phyloP scores from a whole-genome alignment of 305 asterid species.

The Fraxinus latifolia region DNA sequence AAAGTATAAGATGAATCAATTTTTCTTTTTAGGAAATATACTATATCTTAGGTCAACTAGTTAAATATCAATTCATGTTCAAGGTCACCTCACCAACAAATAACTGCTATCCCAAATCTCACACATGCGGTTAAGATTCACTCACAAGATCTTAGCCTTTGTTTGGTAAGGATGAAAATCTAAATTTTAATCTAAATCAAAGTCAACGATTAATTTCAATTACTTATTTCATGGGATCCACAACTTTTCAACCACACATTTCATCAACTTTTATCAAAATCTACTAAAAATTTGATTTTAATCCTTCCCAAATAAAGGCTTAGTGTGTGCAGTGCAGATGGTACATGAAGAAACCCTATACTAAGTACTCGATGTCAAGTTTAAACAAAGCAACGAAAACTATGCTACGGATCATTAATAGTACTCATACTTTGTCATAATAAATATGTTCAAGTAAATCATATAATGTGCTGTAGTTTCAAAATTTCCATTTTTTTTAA shows the following conservation, averaged over 20 bases:
- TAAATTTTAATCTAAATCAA: too few relatives aligned
- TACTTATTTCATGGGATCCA: too few relatives aligned
- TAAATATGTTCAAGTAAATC: background rate
- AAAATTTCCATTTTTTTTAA: too few relatives aligned
- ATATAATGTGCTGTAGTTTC: too few relatives aligned
- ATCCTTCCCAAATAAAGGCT: background rate
- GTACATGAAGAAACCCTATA: background rate
- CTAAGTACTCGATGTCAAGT: background rate
- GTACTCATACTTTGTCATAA: background rate
- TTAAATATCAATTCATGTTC: background rate
- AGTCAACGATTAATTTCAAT: too few relatives aligned
- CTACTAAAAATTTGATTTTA: too few relatives aligned
- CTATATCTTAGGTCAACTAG: background rate
- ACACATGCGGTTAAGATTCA: background rate
- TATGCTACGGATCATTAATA: background rate
- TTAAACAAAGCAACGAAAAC: background rate
- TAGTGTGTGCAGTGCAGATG: background rate
- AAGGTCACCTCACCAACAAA: background rate
- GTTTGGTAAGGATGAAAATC: too few relatives aligned
- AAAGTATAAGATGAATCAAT: too few relatives aligned
- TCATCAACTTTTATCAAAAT: too few relatives aligned
- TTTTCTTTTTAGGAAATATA: too few relatives aligned
- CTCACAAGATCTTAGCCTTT: background rate
- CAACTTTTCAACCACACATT: too few relatives aligned
- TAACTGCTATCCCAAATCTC: background rate